Evolutionary conservation across 108 stramenopile species (phyloP), one percentile per base, ranked within the genome.

Genomic region (Cyclotella atomus): DNA sequence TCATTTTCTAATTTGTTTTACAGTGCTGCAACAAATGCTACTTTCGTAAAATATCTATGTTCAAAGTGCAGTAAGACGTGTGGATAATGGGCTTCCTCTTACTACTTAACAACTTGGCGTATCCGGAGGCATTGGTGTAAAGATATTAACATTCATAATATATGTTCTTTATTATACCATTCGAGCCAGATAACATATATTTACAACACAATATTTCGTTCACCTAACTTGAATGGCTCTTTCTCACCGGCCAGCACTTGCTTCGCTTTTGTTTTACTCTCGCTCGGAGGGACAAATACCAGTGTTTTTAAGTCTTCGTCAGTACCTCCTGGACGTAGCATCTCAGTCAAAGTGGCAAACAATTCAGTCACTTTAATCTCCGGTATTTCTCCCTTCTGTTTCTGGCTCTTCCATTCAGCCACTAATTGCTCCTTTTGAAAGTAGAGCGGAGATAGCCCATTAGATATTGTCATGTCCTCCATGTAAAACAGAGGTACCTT

Each of bases 401-500:
- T 72, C 63, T 71, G 57, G 27, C 52, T n/a, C 56, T 68, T 75
- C 76, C 70, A 91, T 61, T 87, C 88, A 25, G 81, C 62, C 49
- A 88, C 59, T 25, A 91, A 72, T 63, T 90, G 79, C 2, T 82
- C 65, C 62, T 91, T 89, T 43, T 71, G 68, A 83, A 93, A 93
- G 53, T 89, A 93, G 9, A 93, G 65, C 5, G 90, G 92, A 32
- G 67, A 69, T 35, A 71, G 53, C 44, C 28, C 64, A 45, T 81
- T 65, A 19, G 41, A 38, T 29, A 84, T 76, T 25, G 66, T 69
- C 68, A 91, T 88, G 53, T 93, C 87, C 56, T 87, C 86, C 24
- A 88, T 54, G 64, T 93, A 93, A 72, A 93, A 93, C 27, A 93
- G 55, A 19, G 92, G 92, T 7, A 87, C 88, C 61, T 91, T 91